A percentile compares a stretch with the other conserved stretches of the same genome.
phyloP scores from a whole-genome alignment of 352 stramenopile species.

The Phytophthora hybrid region DNA sequence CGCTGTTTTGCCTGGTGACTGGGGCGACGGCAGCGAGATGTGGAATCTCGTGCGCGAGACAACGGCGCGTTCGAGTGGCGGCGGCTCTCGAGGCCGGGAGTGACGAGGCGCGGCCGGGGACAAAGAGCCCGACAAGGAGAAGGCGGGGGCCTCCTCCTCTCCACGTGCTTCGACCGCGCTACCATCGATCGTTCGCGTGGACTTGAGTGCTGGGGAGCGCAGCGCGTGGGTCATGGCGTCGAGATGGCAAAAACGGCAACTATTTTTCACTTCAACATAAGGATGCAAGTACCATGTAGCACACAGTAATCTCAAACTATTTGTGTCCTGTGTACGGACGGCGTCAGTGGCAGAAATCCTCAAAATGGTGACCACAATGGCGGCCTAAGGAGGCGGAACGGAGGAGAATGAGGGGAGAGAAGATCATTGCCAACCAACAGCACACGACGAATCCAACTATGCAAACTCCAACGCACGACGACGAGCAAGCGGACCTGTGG shows the following conservation, averaged over 20 bases:
- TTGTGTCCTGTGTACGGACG: slow-evolving; percentile 8
- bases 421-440: slow-evolving; percentile 20
- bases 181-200: background rate
- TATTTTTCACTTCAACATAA: slow-evolving; percentile 25
- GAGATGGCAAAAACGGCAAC: background rate
- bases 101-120: background rate
- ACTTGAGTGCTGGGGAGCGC: slow-evolving; percentile 14
- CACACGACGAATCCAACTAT: slow-evolving; percentile 19
- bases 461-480: slow-evolving; percentile 9
- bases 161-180: background rate
- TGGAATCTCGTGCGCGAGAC: slow-evolving; percentile 62
- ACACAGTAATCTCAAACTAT: slow-evolving; percentile 1
- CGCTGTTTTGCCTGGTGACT: slow-evolving; percentile 2
- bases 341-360: slow-evolving; percentile 25
- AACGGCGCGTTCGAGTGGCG: slow-evolving; percentile 53
- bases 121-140: background rate
- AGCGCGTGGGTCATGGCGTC: background rate
- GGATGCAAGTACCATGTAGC: background rate
- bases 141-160: background rate
- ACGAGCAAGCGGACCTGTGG: slow-evolving; percentile 39
- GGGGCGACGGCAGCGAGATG: slow-evolving; percentile 48
- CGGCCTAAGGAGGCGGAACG: slow-evolving; percentile 9
- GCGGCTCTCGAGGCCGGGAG: slow-evolving; percentile 16
- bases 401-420: slow-evolving; percentile 4
- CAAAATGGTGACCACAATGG: slow-evolving; percentile 27